Base-by-base conservation (phyloP, 495 filamentous ascomycete species). In the Neurospora cerealis region DNA sequence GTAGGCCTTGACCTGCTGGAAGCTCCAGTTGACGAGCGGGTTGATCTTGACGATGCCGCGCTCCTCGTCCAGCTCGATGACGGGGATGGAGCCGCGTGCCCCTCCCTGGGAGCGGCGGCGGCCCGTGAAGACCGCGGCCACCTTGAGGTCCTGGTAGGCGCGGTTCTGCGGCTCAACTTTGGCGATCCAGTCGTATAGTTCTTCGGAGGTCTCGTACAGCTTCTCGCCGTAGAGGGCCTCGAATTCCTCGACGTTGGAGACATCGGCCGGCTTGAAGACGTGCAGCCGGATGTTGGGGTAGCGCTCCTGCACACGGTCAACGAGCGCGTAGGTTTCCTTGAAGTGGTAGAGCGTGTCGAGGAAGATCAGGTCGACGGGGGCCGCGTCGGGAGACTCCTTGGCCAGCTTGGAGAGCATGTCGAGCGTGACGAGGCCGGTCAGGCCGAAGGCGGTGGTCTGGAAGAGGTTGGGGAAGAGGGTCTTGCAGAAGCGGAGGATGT, bases 331-430 rank as follows among this genome's bases (percentile, higher is more conserved):
- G 19, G 96, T 99, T 84, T 99, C 95, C 70, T 89, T 79, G 83
- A 99, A 99, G 85, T 99, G 96, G 84, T 98, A 91, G 11, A 97
- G 88, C 34, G 96, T 99, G 84, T 99, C 94, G 76, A 98, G 91
- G 88, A 98, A 99, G 84, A 99, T 93, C 70, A 96, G 88, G 79
- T 98, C 94, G 75, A 97, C 89, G n/a, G 83, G 77, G 54, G 86
- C 81, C 69, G 89, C 86, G 54, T 66, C 54, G 54, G 91, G 87
- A 9, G 88, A 87, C 71, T 92, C 90, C 37, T 89, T 83, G 74
- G 93, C 88, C 77, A 98, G 85, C 80, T 94, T 93, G 74, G 95
- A 95, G 34, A 98, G 88, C 90, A 99, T 97, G 81, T 99, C 96
- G 77, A 98, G 83, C 73, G 95, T 98, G 69, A 92, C 96, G 34